Percentiles rank a stretch among this genome's conserved stretches.
phyloP scores from a whole-genome alignment of 305 asterid genomes.

The Fraxinus ornus region DNA sequence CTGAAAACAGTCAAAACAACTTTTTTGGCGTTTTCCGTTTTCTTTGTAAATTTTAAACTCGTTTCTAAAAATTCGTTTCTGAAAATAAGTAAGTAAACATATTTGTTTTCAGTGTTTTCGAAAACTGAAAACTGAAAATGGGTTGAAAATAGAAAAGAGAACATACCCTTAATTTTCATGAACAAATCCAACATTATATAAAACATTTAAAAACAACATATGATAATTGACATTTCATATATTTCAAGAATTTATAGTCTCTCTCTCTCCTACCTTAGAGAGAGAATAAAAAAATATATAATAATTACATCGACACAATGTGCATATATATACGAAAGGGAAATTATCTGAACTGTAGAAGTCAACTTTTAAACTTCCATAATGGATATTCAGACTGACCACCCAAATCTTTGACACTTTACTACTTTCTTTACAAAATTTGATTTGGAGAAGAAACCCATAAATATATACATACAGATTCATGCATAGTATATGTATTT shows the following conservation, averaged over 20 bases:
- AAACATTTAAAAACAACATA: neutral
- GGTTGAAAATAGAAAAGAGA: too few species aligned
- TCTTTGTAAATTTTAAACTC: too few species aligned
- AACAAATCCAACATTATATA: too few species aligned
- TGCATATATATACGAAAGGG: neutral
- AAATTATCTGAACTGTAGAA: neutral
- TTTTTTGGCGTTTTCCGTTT: too few species aligned
- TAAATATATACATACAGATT: neutral
- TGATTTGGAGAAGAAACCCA: neutral
- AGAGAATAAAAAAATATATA: neutral
- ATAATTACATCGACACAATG: neutral
- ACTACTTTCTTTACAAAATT: neutral
- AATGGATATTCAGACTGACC: slow-evolving; percentile 30
- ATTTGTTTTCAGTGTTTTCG: too few species aligned
- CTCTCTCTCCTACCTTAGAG: neutral
- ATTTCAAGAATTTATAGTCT: neutral
- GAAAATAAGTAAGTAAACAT: too few species aligned
- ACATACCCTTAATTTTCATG: neutral
- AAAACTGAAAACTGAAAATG: too few species aligned
- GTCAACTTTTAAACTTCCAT: neutral
- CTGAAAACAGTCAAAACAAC: too few species aligned
- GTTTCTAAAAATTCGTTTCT: too few species aligned
- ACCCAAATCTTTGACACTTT: slow-evolving; percentile 16
- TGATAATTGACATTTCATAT: neutral
- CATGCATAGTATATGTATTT: neutral